Base-by-base conservation (phyloP, 257 asterid species). In the Paraleonurus japonicus region DNA sequence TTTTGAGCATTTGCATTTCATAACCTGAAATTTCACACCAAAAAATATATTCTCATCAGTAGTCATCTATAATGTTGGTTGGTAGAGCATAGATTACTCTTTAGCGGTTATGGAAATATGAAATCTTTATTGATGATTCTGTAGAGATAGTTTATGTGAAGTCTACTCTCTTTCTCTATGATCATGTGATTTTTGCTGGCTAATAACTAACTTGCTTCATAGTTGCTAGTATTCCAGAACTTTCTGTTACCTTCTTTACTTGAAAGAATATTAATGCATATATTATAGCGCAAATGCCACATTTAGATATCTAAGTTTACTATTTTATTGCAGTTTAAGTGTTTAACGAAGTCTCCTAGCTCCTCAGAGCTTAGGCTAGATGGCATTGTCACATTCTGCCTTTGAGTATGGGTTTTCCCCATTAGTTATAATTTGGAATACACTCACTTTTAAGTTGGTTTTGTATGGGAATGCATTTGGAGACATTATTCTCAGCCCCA, bases 401-500 rank as follows among this genome's bases (percentile, higher is more conserved):
- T 0, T 65, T 66, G 41, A 24, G 26, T 43, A 13, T 33, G 19
- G 11, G 10, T 16, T 33, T 19, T 67, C 53, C 39, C 39, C 6
- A 6, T 22, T 7, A 8, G 11, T 55, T 16, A 12, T 13, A 54
- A 54, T 68, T 23, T 15, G 54, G 17, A 15, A 15, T 55, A 23
- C n/a, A 30, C 30, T n/a, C 48, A 22, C n/a, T 19, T 8, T 35
- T 17, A 12, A 24, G 10, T 57, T 55, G 26, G 45, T 57, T 60
- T 70, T 70, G 24, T 39, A 54, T 70, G 57, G 54, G 27, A n/a
- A 51, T 53, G 54, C 30, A 65, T 23, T 37, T 16, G 19, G 45
- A 50, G 26, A 26, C n/a, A 39, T 54, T 53, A 22, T 37, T 41
- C 48, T 55, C 75, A 3, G 53, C 43, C 10, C 13, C 4, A 43